Evolutionary conservation across 257 asterid genomes (phyloP), one percentile per base, ranked within the genome.

Genomic region (Solanum lycopersicoides): DNA sequence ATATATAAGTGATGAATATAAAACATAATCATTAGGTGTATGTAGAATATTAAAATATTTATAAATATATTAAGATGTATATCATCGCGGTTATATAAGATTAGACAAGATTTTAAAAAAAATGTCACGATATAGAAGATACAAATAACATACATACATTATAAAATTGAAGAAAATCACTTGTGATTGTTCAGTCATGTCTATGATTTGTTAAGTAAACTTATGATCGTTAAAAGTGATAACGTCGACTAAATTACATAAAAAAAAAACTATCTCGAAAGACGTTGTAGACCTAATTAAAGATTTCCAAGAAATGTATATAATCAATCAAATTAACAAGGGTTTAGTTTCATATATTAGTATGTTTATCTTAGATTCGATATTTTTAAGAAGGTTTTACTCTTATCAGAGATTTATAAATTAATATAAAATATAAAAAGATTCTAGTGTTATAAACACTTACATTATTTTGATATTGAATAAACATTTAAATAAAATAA

Each of bases 401-500:
- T 6, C 2, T 53, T 53, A 53, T 16, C 9, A 50, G 6, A 50
- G 1, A 5, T 2, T 50, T 50, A 41, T 50, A 50, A 1, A 50
- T 50, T 21, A 15, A 1, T 50, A 50, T 50, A 50, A 50, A 50
- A 50, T 50, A 16, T 50, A 50, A 6, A 15, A 16, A 50, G 6
- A 2, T 14, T 47, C 21, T 50, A 50, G 8, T 0, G 20, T 15
- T 50, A 50, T 50, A 50, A 50, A 50, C 21, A 50, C 23, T 14
- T 5, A 2, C 21, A n/a, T n/a, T n/a, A n/a, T n/a, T n/a, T n/a
- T n/a, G n/a, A n/a, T n/a, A n/a, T n/a, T n/a, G n/a, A n/a, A n/a
- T n/a, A n/a, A n/a, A n/a, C n/a, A n/a, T n/a, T n/a, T 23, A n/a
- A 4, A n/a, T 10, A 0, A 63, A 63, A 4, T 0, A 1, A 63